Percentiles rank a stretch among this genome's conserved stretches.
Conservation (phyloP, 192 early-diverging fungal genomes). For the Coemansia sp. region DNA sequence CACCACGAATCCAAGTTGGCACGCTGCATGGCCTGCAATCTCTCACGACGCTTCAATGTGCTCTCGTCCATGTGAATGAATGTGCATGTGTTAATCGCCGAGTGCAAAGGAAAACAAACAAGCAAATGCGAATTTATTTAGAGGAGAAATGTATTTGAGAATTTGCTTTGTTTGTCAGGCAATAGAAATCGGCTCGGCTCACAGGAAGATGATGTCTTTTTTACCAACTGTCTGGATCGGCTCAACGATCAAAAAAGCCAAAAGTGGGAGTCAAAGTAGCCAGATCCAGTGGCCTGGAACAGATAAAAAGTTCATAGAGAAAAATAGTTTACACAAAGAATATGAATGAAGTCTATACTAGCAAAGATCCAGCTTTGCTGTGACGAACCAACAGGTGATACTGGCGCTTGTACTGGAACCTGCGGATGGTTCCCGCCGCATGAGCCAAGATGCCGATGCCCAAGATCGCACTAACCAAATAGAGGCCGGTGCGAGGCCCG, state of each 20-base stretch:
- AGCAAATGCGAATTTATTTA: background rate
- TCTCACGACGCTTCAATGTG: slow-evolving; percentile 49
- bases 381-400: slow-evolving; percentile 30
- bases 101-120: background rate
- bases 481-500: slow-evolving; percentile 38
- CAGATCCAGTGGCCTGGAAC: background rate
- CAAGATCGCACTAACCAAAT: slow-evolving; percentile 37
- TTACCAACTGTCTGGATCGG: background rate
- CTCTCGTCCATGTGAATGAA: slow-evolving; percentile 43
- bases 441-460: slow-evolving; percentile 45
- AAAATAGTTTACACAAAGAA: background rate
- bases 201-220: background rate
- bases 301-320: background rate
- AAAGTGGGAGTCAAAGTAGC: too few relatives aligned
- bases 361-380: slow-evolving; percentile 22
- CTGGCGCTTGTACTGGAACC: slow-evolving; percentile 42
- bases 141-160: background rate
- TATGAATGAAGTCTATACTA: slow-evolving; percentile 15
- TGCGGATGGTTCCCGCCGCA: slow-evolving; percentile 27
- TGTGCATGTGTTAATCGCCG: slow-evolving; percentile 32
- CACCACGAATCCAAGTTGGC: slow-evolving; percentile 45
- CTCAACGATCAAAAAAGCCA: too few relatives aligned
- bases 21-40: slow-evolving; percentile 41
- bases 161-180: background rate
- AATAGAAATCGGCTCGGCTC: background rate